Evolutionary conservation across 2,329 filamentous ascomycete species (phyloP).

Genomic region (Ophiostoma fasciatum): DNA sequence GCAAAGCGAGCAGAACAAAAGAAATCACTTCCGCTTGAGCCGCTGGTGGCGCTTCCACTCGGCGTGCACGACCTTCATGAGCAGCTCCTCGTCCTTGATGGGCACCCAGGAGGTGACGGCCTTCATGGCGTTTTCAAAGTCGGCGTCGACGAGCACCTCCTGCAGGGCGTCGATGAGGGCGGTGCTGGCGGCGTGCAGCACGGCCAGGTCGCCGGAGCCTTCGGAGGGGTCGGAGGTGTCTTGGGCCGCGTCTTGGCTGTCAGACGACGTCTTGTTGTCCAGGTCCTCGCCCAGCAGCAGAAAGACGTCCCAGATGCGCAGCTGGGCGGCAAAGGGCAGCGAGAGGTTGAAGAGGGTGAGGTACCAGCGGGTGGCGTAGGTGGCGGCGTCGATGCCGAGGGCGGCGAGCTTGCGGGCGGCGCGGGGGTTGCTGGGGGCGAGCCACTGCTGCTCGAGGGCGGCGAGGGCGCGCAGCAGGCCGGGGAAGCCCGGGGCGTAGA

Average conservation of each 20-base stretch:
- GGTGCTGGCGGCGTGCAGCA: constrained; percentile 79
- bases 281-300: constrained; percentile 85
- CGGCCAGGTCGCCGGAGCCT: constrained; percentile 39
- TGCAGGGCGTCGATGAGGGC: constrained; percentile 83
- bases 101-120: constrained; percentile 87
- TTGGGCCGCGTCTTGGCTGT: too few species aligned
- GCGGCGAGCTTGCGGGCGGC: constrained; percentile 68
- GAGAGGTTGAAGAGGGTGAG: constrained; percentile 95
- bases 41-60: constrained; percentile 61
- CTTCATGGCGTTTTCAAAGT: constrained; percentile 98
- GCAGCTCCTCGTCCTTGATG: constrained; percentile 80
- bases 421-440: constrained; percentile 47
- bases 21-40: constrained; percentile 22
- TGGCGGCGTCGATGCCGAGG: constrained; percentile 67
- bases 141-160: constrained; percentile 76
- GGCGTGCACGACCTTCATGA: constrained; percentile 79
- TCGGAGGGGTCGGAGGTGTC: background rate
- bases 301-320: constrained; percentile 96
- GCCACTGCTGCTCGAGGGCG: constrained; percentile 77
- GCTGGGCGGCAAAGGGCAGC: constrained; percentile 83
- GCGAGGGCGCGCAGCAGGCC: constrained; percentile 74
- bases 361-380: constrained; percentile 97
- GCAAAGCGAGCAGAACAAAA: constrained; percentile 1
- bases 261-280: too few species aligned
- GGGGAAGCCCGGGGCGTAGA: constrained; percentile 73